Percentiles rank a stretch among this genome's conserved stretches.
Conservation (phyloP, 371 early-diverging fungal genomes). For the Mortierella sp. region DNA sequence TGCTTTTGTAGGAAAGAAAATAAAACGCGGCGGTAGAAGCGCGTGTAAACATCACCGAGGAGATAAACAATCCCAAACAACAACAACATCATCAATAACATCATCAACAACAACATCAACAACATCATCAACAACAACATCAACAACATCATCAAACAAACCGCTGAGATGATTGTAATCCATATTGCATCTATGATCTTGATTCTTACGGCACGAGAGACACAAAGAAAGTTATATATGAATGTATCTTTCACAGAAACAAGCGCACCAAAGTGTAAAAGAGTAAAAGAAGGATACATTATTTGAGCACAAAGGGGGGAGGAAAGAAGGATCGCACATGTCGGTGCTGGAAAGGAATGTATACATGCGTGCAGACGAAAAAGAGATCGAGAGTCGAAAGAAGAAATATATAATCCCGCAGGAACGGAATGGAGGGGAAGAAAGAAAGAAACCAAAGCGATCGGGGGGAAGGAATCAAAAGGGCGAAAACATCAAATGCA, state of each 20-base stretch:
- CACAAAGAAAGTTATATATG: no score
- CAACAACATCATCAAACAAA: no score
- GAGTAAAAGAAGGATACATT: neutral
- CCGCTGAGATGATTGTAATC: no score
- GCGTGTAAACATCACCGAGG: neutral
- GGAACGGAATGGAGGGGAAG: neutral
- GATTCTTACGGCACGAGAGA: no score
- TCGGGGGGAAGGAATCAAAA: no score
- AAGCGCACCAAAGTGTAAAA: neutral
- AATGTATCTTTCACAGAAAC: neutral
- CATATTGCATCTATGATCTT: no score
- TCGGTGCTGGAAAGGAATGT: constrained; percentile 1
- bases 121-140: no score
- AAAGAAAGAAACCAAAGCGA: no score
- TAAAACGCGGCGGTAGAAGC: neutral
- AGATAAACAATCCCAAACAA: no score
- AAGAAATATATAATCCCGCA: constrained; percentile 16
- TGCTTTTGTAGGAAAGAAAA: neutral
- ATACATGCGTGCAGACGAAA: neutral
- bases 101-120: no score
- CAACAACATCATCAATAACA: no score
- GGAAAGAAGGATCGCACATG: neutral
- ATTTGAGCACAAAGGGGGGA: neutral
- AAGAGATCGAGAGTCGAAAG: neutral
- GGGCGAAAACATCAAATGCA: no score